Base-by-base conservation (phyloP, 2,329 filamentous ascomycete species). In the Sporothrix brunneoviolacea region DNA sequence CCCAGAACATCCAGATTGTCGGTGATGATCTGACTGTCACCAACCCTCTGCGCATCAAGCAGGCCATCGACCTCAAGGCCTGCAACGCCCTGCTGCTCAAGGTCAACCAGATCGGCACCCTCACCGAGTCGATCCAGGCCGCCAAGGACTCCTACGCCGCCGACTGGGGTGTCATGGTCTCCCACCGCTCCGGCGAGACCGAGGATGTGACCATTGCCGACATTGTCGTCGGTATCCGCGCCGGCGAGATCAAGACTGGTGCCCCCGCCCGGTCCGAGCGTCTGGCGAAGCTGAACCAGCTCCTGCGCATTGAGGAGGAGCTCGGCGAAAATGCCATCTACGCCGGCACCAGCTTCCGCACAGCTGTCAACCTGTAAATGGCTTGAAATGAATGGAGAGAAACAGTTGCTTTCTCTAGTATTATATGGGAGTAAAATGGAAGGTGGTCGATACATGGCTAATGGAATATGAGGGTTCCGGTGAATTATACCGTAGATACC, bases 101-200 rank as follows among this genome's bases (percentile, higher is more conserved):
- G 86, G 91, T 98, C 74, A 98, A 98, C 87, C 93, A 98, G 82
- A 98, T 98, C 65, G 93, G 93, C 75, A 96, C 93, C 62, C 84
- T 98, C 66, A 94, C 89, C 63, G 93, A 98, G 81, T 95, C 93
- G 54, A 96, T 97, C 76, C 91, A 97, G 79, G 93, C 93, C 51
- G 91, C 93, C 71, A 96, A 97, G 83, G 93, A 97, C 76, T 94
- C 91, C 46, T 97, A 93, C 70, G 87, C 86, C 61, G 91, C 88
- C 63, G 84, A 82, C 70, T 98, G 93, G 93, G 91, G 91, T 70
- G 91, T 98, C 77, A 97, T 98, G 93, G 93, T 98, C 59, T 97
- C 93, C 60, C 93, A 98, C 82, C 86, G 93, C 64, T 98, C 93
- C 57, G 93, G 93, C 71, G 93, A 98, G 86, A 98, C 93, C 55